A percentile compares a stretch with the other conserved stretches of the same genome.
Evolutionary conservation across 164 flowering plant species (phyloP).

Genomic region (Liquidambar formosana): DNA sequence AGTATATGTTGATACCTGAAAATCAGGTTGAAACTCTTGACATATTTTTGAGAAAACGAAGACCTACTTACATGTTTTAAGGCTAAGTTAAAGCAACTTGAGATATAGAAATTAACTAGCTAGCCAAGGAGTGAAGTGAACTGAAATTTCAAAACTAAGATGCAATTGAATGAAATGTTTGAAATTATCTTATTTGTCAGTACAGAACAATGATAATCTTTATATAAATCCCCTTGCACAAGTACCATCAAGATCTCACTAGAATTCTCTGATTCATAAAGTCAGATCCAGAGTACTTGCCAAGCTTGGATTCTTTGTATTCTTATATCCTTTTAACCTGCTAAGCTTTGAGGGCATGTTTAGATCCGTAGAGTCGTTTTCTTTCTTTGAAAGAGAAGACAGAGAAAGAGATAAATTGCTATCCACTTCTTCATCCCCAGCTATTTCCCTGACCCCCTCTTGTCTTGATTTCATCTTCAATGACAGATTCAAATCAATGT

Average conservation of each 20-base stretch:
- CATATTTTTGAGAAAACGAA: too few relatives aligned
- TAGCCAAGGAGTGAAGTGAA: neutral
- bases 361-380: neutral
- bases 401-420: conserved; percentile 13
- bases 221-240: conserved; percentile 4
- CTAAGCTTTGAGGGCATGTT: neutral
- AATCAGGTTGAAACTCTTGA: too few relatives aligned
- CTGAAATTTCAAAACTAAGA: neutral
- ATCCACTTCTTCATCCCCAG: conserved; percentile 6
- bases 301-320: conserved; percentile 7
- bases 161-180: neutral
- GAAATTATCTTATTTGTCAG: neutral
- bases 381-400: neutral
- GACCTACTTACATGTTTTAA: neutral
- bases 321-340: conserved; percentile 2
- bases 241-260: conserved; percentile 22
- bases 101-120: neutral
- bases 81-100: neutral
- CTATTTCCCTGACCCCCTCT: neutral
- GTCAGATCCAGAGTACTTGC: conserved; percentile 23
- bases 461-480: neutral
- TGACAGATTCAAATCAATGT: conserved; percentile 17
- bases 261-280: conserved; percentile 18
- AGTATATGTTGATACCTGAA: too few relatives aligned
- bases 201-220: neutral